These are phyloP conservation scores for Colletotrichum filicis DNA, from an alignment of 2,329 filamentous ascomycete genomes.

Conservation along the genomic window DNA sequence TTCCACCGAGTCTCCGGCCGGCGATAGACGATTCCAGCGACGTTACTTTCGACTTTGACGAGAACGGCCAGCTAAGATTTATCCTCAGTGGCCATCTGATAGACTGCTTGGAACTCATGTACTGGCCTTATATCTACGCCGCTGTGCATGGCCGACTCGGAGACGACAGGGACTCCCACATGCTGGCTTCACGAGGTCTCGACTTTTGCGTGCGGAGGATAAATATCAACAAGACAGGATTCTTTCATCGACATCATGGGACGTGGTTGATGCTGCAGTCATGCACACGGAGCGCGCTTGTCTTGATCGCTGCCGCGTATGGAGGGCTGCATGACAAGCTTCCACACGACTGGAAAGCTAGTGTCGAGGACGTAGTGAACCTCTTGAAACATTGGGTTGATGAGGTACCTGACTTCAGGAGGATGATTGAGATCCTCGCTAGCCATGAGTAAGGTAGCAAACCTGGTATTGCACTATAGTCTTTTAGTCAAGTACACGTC, in stretches of 20 bases:
- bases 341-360: slow-evolving; percentile 29
- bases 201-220: slow-evolving; percentile 33
- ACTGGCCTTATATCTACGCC: slow-evolving; percentile 12
- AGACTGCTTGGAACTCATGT: slow-evolving; percentile 22
- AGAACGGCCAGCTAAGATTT: slow-evolving; percentile 21
- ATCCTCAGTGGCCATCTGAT: slow-evolving; percentile 23
- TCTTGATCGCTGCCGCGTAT: background rate
- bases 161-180: background rate
- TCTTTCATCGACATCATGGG: slow-evolving; percentile 38
- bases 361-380: background rate
- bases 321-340: slow-evolving; percentile 26
- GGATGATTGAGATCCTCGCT: too few species aligned
- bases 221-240: slow-evolving; percentile 33
- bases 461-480: too few species aligned
- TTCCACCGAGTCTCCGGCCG: background rate
- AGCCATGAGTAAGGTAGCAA: too few species aligned
- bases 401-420: background rate
- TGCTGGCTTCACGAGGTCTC: slow-evolving; percentile 2
- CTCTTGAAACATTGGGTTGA: background rate
- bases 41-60: background rate
- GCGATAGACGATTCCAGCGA: background rate
- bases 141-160: slow-evolving; percentile 2
- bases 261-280: slow-evolving; percentile 39
- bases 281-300: slow-evolving; percentile 36
- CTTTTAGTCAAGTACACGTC: too few species aligned